Conservation (phyloP, 352 stramenopile genomes). For the Globisporangium camurandrum region DNA sequence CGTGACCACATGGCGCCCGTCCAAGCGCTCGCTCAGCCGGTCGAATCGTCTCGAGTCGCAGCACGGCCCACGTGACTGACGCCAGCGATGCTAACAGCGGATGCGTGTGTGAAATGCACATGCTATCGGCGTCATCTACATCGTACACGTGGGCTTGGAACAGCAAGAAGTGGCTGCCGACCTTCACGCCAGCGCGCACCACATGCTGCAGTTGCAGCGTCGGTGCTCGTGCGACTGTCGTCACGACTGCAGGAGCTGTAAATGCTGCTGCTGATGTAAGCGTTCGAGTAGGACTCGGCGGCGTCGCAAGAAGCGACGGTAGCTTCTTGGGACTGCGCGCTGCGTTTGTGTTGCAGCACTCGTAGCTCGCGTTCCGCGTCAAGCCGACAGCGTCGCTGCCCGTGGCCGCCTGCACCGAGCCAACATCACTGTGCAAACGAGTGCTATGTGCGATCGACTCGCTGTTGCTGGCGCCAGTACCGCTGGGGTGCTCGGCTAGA, state of each 20-base stretch:
- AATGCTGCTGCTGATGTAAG: background rate
- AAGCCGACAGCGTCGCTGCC: too few species aligned
- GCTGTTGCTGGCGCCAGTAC: background rate
- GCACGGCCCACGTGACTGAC: conserved; percentile 3
- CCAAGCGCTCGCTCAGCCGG: background rate
- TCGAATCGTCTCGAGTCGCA: conserved; percentile 4
- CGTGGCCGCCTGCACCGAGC: too few species aligned
- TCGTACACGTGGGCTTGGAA: conserved; percentile 20
- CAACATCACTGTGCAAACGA: too few species aligned
- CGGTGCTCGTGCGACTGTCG: background rate
- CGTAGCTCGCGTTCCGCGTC: background rate
- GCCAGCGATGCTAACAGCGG: background rate
- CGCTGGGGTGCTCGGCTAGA: conserved; percentile 1
- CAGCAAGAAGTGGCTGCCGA: conserved; percentile 25
- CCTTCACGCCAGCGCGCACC: conserved; percentile 18
- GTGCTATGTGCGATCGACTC: too few species aligned
- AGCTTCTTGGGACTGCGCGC: background rate
- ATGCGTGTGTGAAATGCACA: background rate
- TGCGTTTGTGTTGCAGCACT: background rate
- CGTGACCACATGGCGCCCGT: background rate
- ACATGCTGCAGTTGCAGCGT: background rate
- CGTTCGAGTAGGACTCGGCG: too few species aligned
- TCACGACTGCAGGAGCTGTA: too few species aligned
- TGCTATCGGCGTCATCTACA: background rate
- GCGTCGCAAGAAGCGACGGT: too few species aligned